Evolutionary conservation across 352 stramenopile genomes (phyloP).

Genomic region (Pythium guiyangense): DNA sequence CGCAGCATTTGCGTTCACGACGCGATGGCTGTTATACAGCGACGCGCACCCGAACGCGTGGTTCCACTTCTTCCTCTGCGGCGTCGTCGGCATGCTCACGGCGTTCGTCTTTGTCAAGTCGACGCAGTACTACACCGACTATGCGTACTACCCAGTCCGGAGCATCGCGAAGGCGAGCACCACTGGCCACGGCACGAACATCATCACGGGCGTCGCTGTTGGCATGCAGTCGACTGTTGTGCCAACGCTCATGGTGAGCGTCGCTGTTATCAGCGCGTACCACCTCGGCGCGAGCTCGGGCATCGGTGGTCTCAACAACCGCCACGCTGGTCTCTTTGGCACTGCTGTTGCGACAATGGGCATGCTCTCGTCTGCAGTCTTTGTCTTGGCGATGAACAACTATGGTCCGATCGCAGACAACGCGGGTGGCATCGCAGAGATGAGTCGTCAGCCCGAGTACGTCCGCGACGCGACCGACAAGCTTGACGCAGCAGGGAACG

Average conservation of each 20-base stretch:
- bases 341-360: slow-evolving; percentile 95
- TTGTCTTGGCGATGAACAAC: slow-evolving; percentile 96
- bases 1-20: slow-evolving; percentile 84
- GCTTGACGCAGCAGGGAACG: slow-evolving; percentile 92
- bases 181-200: slow-evolving; percentile 94
- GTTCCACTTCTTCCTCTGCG: slow-evolving; percentile 94
- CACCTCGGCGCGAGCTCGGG: slow-evolving; percentile 83
- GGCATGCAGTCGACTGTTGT: slow-evolving; percentile 93
- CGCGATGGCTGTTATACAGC: slow-evolving; percentile 83
- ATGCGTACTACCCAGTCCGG: slow-evolving; percentile 90
- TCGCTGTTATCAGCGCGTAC: slow-evolving; percentile 89
- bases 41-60: slow-evolving; percentile 69
- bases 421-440: slow-evolving; percentile 91
- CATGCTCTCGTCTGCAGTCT: slow-evolving; percentile 93
- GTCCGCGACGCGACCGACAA: slow-evolving; percentile 91
- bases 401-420: slow-evolving; percentile 95
- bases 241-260: slow-evolving; percentile 88
- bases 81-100: slow-evolving; percentile 91
- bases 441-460: slow-evolving; percentile 89
- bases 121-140: slow-evolving; percentile 96
- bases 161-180: slow-evolving; percentile 92
- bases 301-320: slow-evolving; percentile 72
- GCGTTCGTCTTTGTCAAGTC: slow-evolving; percentile 92
- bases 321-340: slow-evolving; percentile 89
- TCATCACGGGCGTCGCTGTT: slow-evolving; percentile 94